Conservation (phyloP, 2,329 filamentous ascomycete genomes). For the Metarhizium anisopliae region DNA sequence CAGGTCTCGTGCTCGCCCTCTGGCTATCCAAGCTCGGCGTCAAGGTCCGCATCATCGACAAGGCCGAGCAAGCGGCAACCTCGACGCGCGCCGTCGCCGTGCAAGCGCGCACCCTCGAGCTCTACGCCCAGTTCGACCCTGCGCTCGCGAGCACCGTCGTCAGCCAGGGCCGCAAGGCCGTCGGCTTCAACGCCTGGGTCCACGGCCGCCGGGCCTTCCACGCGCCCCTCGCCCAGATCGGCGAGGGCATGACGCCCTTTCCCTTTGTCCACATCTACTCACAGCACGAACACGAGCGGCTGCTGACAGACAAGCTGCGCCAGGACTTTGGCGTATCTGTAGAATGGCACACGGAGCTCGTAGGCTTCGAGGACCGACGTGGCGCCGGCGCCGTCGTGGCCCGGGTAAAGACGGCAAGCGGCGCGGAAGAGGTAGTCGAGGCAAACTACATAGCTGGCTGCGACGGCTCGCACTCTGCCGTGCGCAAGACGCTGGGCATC, state of each 20-base stretch:
- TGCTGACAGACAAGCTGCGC: constrained; percentile 27
- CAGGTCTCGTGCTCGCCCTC: constrained; percentile 32
- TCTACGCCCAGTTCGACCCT: constrained; percentile 1
- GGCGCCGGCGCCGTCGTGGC: constrained; percentile 45
- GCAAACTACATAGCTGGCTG: constrained; percentile 11
- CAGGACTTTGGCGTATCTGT: neutral
- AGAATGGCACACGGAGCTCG: constrained; percentile 24
- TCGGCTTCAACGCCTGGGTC: constrained; percentile 1
- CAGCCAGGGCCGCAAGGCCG: neutral
- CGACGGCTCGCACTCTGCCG: constrained; percentile 1
- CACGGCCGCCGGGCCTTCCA: neutral
- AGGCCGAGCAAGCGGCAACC: constrained; percentile 33
- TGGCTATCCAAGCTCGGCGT: constrained; percentile 34
- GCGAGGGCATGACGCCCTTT: neutral
- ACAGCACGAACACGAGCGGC: constrained; percentile 35
- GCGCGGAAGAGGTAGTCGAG: constrained; percentile 20
- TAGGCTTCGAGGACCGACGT: constrained; percentile 50
- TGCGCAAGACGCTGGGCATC: constrained; percentile 1
- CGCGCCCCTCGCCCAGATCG: neutral
- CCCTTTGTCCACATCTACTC: neutral
- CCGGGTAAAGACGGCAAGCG: constrained; percentile 11
- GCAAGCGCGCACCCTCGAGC: constrained; percentile 1
- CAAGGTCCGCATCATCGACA: constrained; percentile 35
- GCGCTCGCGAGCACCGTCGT: neutral
- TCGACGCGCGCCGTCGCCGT: neutral